A percentile compares a stretch with the other conserved stretches of the same genome.
Evolutionary conservation across 139 green algal species (phyloP).

Genomic region (Chlamydomonas incerta): DNA sequence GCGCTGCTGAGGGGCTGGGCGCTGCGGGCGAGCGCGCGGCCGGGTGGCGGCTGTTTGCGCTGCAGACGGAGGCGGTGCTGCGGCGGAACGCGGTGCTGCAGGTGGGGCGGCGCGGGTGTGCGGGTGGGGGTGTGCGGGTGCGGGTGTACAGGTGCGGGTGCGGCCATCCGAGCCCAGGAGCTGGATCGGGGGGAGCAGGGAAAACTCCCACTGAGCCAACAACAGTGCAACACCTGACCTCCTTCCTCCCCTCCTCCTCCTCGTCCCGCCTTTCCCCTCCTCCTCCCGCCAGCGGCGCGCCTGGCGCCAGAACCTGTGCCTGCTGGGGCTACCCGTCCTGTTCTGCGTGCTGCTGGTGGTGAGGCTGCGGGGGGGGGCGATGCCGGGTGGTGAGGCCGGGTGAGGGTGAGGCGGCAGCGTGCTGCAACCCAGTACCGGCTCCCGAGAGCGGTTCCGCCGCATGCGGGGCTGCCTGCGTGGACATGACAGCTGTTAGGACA

Average conservation of each 20-base stretch:
- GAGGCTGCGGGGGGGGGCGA: neutral
- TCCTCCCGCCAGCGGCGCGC: slow-evolving; percentile 49
- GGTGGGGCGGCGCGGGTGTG: neutral
- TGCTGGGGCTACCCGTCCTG: slow-evolving; percentile 62
- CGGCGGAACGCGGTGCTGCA: slow-evolving; percentile 27
- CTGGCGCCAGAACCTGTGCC: slow-evolving; percentile 56
- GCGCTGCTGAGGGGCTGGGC: neutral
- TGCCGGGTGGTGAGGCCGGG: too few relatives aligned
- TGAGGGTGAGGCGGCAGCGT: too few relatives aligned
- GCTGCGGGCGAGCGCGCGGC: neutral
- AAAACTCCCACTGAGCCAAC: too few relatives aligned
- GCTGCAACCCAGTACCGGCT: too few relatives aligned
- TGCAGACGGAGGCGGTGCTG: slow-evolving; percentile 23
- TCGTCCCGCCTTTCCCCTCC: neutral
- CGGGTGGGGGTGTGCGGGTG: too few relatives aligned
- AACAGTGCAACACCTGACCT: too few relatives aligned
- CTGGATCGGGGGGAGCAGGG: too few relatives aligned
- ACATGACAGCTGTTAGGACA: too few relatives aligned
- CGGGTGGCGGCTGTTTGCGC: slow-evolving; percentile 11
- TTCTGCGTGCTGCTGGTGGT: slow-evolving; percentile 68
- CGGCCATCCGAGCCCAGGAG: too few relatives aligned
- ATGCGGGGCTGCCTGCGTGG: too few relatives aligned
- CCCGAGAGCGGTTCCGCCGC: too few relatives aligned
- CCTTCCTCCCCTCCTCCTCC: neutral
- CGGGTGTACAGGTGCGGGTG: too few relatives aligned